These are phyloP conservation scores for Cardamine chenopodiifolia DNA, from an alignment of 345 rosid species.

Conservation along the genomic window DNA sequence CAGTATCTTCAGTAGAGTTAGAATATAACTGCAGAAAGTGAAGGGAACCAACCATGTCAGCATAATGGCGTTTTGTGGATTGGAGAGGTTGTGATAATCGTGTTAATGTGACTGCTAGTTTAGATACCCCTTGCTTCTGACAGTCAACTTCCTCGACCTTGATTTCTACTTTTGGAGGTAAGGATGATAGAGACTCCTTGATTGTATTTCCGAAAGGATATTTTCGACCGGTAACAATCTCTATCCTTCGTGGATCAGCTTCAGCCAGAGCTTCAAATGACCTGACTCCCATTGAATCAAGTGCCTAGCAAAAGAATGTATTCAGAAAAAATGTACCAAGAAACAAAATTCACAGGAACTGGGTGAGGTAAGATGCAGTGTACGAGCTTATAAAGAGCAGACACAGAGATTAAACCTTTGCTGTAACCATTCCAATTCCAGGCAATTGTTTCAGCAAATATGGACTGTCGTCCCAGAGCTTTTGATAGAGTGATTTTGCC, in stretches of 20 bases:
- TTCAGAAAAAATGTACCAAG: constrained; percentile 8
- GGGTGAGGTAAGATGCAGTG: neutral
- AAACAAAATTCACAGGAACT: constrained; percentile 1
- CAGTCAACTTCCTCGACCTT: constrained; percentile 63
- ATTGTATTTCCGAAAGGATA: constrained; percentile 96
- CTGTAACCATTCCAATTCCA: constrained; percentile 98
- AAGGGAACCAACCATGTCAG: constrained; percentile 72
- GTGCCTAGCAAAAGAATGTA: constrained; percentile 60
- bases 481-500: constrained; percentile 89
- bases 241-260: constrained; percentile 96
- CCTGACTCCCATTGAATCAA: constrained; percentile 82
- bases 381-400: neutral
- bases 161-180: constrained; percentile 84
- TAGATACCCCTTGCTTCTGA: constrained; percentile 62
- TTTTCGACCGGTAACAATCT: constrained; percentile 87
- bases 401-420: constrained; percentile 61
- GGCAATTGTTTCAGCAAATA: constrained; percentile 89
- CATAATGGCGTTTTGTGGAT: constrained; percentile 77
- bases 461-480: constrained; percentile 96
- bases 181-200: constrained; percentile 79
- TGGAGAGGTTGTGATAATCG: constrained; percentile 64
- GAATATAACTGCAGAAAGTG: neutral
- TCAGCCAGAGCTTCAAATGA: constrained; percentile 85
- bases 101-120: constrained; percentile 66
- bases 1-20: constrained; percentile 2